phyloP scores from a whole-genome alignment of 1,284 basidiomycete species.

The Cutaneotrichosporon daszewskae region DNA sequence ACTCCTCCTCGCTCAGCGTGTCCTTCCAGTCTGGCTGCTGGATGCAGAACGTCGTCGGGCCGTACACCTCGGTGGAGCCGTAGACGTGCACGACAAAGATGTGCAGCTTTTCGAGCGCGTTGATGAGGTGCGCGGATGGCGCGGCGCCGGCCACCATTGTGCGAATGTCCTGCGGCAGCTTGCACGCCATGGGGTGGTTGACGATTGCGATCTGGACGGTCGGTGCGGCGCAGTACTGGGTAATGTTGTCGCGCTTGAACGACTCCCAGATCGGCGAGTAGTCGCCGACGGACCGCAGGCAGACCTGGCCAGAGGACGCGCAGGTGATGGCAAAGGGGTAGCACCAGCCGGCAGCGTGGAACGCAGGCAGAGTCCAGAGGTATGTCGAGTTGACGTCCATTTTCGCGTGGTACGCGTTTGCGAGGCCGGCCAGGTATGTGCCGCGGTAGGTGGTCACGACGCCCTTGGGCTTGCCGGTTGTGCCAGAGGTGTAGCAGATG shows the following conservation, averaged over 20 bases:
- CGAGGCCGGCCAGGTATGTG: conserved; percentile 14
- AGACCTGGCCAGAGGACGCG: conserved; percentile 12
- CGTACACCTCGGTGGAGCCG: conserved; percentile 53
- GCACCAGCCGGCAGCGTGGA: conserved; percentile 19
- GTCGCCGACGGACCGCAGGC: conserved; percentile 17
- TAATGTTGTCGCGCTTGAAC: conserved; percentile 11
- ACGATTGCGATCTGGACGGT: conserved; percentile 18
- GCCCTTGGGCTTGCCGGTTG: conserved; percentile 18
- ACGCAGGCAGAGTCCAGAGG: conserved; percentile 30
- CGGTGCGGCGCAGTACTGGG: conserved; percentile 13
- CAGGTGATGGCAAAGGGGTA: conserved; percentile 17
- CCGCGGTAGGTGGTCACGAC: conserved; percentile 17
- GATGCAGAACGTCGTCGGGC: conserved; percentile 14
- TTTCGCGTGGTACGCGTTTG: conserved; percentile 12
- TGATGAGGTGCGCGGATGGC: conserved; percentile 15
- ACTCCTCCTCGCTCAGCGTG: conserved; percentile 15
- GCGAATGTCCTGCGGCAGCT: conserved; percentile 11
- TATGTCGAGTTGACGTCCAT: conserved; percentile 24
- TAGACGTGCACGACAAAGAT: conserved; percentile 42
- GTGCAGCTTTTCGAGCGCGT: conserved; percentile 19
- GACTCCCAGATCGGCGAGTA: conserved; percentile 16
- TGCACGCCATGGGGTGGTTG: conserved; percentile 12
- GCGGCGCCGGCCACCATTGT: conserved; percentile 15
- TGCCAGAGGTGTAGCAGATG: conserved; percentile 21
- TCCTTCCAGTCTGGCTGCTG: conserved; percentile 13